Evolutionary conservation across 1,284 basidiomycete species (phyloP), one percentile per base, ranked within the genome.

Genomic region (Quambalaria eucalypti): DNA sequence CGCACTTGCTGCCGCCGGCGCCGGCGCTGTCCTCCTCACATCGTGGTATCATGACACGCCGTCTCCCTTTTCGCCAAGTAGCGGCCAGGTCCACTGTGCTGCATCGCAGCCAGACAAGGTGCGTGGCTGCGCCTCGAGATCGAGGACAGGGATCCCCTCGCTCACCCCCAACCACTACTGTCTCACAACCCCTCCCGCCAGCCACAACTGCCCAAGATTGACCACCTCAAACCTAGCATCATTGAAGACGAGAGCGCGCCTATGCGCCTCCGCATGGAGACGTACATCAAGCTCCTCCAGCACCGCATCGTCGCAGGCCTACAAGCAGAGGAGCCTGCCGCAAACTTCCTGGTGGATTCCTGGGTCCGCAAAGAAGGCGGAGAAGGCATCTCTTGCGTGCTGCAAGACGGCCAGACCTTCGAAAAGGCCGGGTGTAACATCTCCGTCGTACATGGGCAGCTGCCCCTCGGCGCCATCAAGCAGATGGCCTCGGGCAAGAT

Each of bases 361-460:
- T 93, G 93, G 92, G 76, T 84, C 50, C 83, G 93, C 50, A 77
- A 85, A 19, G 81, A 89, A 62, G 91, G 92, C 2, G 92, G 92
- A 1, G 82, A 83, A 54, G 93, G 93, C 14, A 82, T 85, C 56
- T 92, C 90, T 1, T 93, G 89, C 76, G 87, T 95, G 14, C 85
- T 97, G 67, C 82, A 87, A 14, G 80, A 82, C 38, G 84, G 87
- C 1, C 71, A 73, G 31, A 81, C 89, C 19, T 85, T 98, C 66
- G 93, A 98, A 76, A 98, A 98, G 77, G 93, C 87, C 1, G 95
- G 95, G 1, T 90, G 97, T 54, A 97, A 96, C 78, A 87, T 97
- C 67, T 90, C 87, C 28, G 81, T 97, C 71, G 89, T 97, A 0
- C 85, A 96, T 72, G 92, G 92, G 33, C 81, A 79, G 30, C 83